These are phyloP conservation scores for Jackrogersella minutella DNA, from an alignment of 495 filamentous ascomycete genomes.

Conservation along the genomic window DNA sequence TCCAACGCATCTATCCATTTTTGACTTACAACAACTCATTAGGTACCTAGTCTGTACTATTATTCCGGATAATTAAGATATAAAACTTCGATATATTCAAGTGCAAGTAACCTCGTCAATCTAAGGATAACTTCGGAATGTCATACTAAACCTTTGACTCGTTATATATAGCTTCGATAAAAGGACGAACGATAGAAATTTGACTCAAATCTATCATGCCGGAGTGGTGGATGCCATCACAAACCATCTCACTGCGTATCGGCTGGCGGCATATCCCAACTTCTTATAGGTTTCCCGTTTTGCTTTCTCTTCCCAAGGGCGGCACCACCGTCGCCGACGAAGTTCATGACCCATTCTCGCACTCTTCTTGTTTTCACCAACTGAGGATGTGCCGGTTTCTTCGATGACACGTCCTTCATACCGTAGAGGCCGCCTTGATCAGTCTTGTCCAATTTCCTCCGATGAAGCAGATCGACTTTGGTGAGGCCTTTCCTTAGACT, in stretches of 20 bases:
- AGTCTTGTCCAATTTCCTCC: slow-evolving; percentile 51
- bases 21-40: no score
- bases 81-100: no score
- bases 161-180: not conserved
- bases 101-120: no score
- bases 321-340: slow-evolving; percentile 62
- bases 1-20: no score
- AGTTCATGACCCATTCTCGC: slow-evolving; percentile 75
- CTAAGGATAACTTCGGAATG: no score
- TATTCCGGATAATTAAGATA: no score
- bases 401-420: slow-evolving; percentile 48
- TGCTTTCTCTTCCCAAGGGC: slow-evolving; percentile 40
- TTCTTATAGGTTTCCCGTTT: slow-evolving; percentile 32
- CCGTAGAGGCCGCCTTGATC: slow-evolving; percentile 56
- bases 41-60: no score
- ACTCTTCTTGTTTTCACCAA: slow-evolving; percentile 72
- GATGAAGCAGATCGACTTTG: slow-evolving; percentile 71
- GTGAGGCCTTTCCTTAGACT: slow-evolving; percentile 75
- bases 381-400: slow-evolving; percentile 54
- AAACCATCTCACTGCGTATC: slow-evolving; percentile 33
- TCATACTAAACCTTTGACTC: no score
- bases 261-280: slow-evolving; percentile 43
- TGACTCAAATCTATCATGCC: not conserved
- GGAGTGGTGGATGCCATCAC: not conserved
- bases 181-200: not conserved